Evolutionary conservation across 805 yeast genomes (phyloP).

Genomic region (Pichia ethanolica): DNA sequence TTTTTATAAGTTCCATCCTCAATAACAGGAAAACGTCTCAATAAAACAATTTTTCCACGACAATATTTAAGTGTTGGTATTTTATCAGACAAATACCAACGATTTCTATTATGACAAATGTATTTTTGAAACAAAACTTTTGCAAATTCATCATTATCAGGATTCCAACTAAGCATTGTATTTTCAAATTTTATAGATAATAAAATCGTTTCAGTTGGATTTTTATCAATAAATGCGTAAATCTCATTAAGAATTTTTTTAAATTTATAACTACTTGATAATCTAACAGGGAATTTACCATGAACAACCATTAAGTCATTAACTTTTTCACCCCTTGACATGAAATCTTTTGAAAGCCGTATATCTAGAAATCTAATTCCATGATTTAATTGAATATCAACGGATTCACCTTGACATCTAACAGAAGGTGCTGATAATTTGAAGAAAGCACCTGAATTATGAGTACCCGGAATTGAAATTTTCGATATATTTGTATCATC

Average conservation of each 20-base stretch:
- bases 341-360: constrained; percentile 52
- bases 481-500: constrained; percentile 46
- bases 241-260: constrained; percentile 47
- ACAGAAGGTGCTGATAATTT: constrained; percentile 61
- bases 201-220: constrained; percentile 54
- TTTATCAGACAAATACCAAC: constrained; percentile 51
- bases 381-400: constrained; percentile 54
- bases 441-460: constrained; percentile 69
- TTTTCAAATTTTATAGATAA: constrained; percentile 74
- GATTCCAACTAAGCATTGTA: constrained; percentile 50
- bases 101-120: constrained; percentile 39
- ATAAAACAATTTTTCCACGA: constrained; percentile 59
- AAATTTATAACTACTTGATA: constrained; percentile 50
- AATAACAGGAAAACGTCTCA: constrained; percentile 64
- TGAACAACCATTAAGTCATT: constrained; percentile 61
- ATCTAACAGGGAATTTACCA: constrained; percentile 67
- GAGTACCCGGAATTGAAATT: constrained; percentile 77
- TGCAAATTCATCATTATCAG: constrained; percentile 56
- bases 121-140: constrained; percentile 53
- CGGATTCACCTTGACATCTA: constrained; percentile 60
- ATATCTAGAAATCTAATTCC: constrained; percentile 75
- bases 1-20: constrained; percentile 32
- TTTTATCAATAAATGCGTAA: constrained; percentile 44
- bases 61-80: constrained; percentile 55
- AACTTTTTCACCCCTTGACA: constrained; percentile 31